These are phyloP conservation scores for Camelina laxa DNA, from an alignment of 345 rosid genomes.

Conservation along the genomic window DNA sequence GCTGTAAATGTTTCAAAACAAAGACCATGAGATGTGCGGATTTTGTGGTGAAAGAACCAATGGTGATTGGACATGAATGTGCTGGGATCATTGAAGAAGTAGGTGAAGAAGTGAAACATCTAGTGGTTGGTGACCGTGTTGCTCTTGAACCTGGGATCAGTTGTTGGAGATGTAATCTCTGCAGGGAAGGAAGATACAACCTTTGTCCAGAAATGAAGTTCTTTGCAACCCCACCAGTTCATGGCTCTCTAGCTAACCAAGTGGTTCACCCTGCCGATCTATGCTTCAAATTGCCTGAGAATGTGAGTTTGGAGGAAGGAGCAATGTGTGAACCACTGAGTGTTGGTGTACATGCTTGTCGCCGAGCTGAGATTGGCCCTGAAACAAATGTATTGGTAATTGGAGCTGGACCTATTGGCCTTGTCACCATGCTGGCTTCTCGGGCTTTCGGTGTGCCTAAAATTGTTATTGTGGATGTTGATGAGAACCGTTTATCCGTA, in stretches of 20 bases:
- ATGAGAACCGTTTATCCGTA: conserved; percentile 68
- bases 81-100: conserved; percentile 88
- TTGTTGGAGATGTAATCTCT: conserved; percentile 70
- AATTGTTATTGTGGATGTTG: conserved; percentile 77
- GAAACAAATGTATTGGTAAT: conserved; percentile 71
- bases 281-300: conserved; percentile 88
- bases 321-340: conserved; percentile 98
- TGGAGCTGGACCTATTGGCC: conserved; percentile 97
- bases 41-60: conserved; percentile 88
- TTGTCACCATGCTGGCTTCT: conserved; percentile 85
- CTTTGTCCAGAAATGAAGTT: conserved; percentile 94
- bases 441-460: conserved; percentile 90
- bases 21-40: conserved; percentile 84
- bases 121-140: conserved; percentile 76
- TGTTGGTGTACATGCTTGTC: conserved; percentile 94
- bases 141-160: conserved; percentile 95
- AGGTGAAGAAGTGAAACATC: conserved; percentile 73
- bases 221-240: conserved; percentile 88
- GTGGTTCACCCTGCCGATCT: conserved; percentile 93
- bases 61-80: conserved; percentile 97
- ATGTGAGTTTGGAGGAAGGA: conserved; percentile 93
- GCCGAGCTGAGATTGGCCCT: conserved; percentile 77
- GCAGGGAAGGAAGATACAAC: conserved; percentile 84
- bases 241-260: conserved; percentile 91
- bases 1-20: conserved; percentile 10